A percentile compares a stretch with the other conserved stretches of the same genome.
phyloP scores from a whole-genome alignment of 257 asterid species.

The Jaltomata sinuosa region DNA sequence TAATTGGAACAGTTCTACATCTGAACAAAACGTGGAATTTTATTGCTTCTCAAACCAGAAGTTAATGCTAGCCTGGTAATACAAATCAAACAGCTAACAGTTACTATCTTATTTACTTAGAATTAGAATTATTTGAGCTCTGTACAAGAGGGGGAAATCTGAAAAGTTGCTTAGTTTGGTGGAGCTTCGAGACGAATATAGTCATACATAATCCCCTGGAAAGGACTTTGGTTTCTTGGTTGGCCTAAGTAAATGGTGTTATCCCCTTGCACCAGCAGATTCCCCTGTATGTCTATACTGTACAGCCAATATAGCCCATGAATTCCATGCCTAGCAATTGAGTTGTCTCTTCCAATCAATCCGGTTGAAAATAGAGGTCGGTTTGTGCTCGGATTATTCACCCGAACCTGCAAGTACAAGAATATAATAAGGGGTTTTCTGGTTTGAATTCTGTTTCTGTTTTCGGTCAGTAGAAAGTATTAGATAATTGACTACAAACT shows the following conservation, averaged over 20 bases:
- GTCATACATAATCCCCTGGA: slow-evolving; percentile 67
- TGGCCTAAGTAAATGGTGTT: slow-evolving; percentile 54
- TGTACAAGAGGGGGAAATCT: background rate
- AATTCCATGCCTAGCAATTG: slow-evolving; percentile 76
- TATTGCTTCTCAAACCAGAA: background rate
- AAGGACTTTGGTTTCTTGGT: slow-evolving; percentile 40
- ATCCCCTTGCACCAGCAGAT: slow-evolving; percentile 27
- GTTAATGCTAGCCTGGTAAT: background rate
- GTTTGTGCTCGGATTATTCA: slow-evolving; percentile 28
- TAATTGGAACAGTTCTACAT: background rate
- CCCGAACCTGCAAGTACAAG: slow-evolving; percentile 31
- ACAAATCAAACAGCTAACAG: background rate
- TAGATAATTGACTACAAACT: background rate
- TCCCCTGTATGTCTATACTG: slow-evolving; percentile 33
- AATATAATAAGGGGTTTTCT: background rate
- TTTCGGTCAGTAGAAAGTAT: background rate
- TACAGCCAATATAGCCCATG: slow-evolving; percentile 74
- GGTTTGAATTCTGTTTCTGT: background rate
- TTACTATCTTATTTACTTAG: background rate
- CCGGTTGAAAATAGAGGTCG: slow-evolving; percentile 41
- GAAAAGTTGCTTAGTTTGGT: background rate
- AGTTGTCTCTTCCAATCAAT: slow-evolving; percentile 67
- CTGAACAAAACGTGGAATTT: background rate
- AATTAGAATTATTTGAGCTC: background rate
- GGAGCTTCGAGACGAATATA: slow-evolving; percentile 62